Evolutionary conservation across 2,329 filamentous ascomycete genomes (phyloP), one percentile per base, ranked within the genome.

Genomic region (Arthrinium phaeospermum): DNA sequence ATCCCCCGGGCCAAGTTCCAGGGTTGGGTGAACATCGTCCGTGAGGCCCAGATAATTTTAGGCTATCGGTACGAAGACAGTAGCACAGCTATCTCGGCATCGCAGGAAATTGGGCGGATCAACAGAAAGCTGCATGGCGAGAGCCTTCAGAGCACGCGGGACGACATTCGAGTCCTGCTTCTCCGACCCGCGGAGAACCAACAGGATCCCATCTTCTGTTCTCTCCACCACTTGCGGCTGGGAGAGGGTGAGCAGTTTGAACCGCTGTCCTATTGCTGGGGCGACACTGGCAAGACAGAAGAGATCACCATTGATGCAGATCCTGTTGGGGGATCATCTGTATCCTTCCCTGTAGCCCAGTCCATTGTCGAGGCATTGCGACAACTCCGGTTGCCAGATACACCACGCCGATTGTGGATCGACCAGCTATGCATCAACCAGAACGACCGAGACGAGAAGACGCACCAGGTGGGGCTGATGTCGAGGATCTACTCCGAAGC

Each of bases 391-490:
- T 37, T 70, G 3, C 41, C n/a, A 13, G 16, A 37, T 5, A 41
- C 37, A 8, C 16, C 53, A 7, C 30, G 53, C 12, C 47, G 51
- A 16, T 61, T 69, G 8, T 71, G 70, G 64, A 49, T 71, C 13
- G 70, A 71, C 19, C 37, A 46, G 24, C 7, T 71, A 22, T 71
- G 70, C 37, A 71, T 71, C 70, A 71, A 69, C 14, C 70, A 71
- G 34, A n/a, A 53, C 19, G 67, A 71, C 37, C 34, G 34, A 16
- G 30, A 24, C 3, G 70, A 71, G 46, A 67, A 68, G 30, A 34
- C 61, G 27, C 22, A 44, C 6, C 70, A 71, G 24, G 45, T 71
- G 45, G 46, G 30, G 5, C 27, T 68, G 2, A 71, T 71, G 64
- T 12, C 37, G 13, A 51, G 67, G 41, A 24, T 71, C 16, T 71